phyloP scores from a whole-genome alignment of 306 rosid species.

The Castanea crenata region DNA sequence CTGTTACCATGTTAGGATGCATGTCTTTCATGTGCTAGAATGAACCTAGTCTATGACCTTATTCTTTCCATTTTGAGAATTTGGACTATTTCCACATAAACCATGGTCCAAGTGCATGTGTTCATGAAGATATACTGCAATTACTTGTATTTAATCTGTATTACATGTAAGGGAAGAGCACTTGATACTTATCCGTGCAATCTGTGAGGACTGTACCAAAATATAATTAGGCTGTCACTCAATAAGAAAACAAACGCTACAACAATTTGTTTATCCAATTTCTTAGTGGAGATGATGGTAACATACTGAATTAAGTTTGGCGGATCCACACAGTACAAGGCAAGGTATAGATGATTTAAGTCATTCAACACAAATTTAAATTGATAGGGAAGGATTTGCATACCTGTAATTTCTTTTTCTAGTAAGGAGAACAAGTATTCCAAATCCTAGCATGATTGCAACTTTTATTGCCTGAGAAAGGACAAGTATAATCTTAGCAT shows the following conservation, averaged over 20 bases:
- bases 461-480: slow-evolving; percentile 57
- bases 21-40: neutral
- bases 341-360: neutral
- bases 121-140: neutral
- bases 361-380: neutral
- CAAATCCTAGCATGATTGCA: slow-evolving; percentile 80
- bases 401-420: slow-evolving; percentile 65
- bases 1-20: neutral
- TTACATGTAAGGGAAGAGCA: too few relatives aligned
- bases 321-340: neutral
- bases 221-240: neutral
- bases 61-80: neutral
- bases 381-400: neutral
- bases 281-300: neutral
- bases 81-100: too few relatives aligned
- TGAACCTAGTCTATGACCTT: neutral
- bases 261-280: neutral
- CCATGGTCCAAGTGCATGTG: too few relatives aligned
- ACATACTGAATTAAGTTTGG: neutral
- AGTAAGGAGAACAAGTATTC: slow-evolving; percentile 70
- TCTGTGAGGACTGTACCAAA: neutral
- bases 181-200: too few relatives aligned
- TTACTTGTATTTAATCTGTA: neutral
- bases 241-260: neutral
- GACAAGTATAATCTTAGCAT: slow-evolving; percentile 14